These are phyloP conservation scores for Aspergillus sclerotialis DNA, from an alignment of 2,329 filamentous ascomycete genomes.

Conservation along the genomic window DNA sequence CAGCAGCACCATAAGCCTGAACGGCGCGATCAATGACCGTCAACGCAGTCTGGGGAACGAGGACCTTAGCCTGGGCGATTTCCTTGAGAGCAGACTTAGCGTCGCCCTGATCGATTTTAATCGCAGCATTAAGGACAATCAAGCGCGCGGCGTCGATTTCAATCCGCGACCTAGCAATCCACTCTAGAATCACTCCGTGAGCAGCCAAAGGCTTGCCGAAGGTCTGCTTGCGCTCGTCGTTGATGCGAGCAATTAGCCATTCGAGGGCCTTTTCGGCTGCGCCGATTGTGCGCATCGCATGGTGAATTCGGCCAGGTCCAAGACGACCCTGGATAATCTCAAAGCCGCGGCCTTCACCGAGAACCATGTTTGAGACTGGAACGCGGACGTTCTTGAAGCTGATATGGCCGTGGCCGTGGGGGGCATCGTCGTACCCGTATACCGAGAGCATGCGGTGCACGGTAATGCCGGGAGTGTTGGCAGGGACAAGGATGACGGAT, in stretches of 20 bases:
- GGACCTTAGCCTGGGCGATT: constrained; percentile 91
- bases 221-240: constrained; percentile 82
- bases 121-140: constrained; percentile 85
- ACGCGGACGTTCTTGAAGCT: constrained; percentile 85
- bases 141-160: constrained; percentile 91
- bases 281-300: constrained; percentile 93
- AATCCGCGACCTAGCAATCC: constrained; percentile 84
- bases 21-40: constrained; percentile 90
- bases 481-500: constrained; percentile 84
- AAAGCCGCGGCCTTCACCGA: constrained; percentile 90
- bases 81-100: constrained; percentile 87
- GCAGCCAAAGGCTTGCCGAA: constrained; percentile 82
- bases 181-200: constrained; percentile 92
- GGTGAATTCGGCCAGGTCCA: constrained; percentile 92
- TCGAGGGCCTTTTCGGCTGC: constrained; percentile 86
- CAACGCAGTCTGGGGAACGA: constrained; percentile 74
- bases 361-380: constrained; percentile 73
- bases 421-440: constrained; percentile 96
- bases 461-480: constrained; percentile 75
- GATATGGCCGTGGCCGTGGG: constrained; percentile 93
- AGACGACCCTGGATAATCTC: constrained; percentile 98
- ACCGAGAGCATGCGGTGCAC: constrained; percentile 89
- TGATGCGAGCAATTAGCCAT: constrained; percentile 90
- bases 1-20: constrained; percentile 84
- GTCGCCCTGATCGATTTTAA: constrained; percentile 84